Evolutionary conservation across 345 rosid genomes (phyloP).

Genomic region (thale cress (Arabidopsis thaliana)): TAIR10.1 NC_003070.9:28202501-28203000

Average conservation of each 20-base stretch:
- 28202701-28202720: slow-evolving; percentile 64
- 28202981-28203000: slow-evolving; percentile 71
- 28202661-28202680: slow-evolving; percentile 81
- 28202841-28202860: slow-evolving; percentile 80
- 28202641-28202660: slow-evolving; percentile 80
- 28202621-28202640: slow-evolving; percentile 68
- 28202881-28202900: slow-evolving; percentile 84
- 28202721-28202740: slow-evolving; percentile 16
- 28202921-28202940: slow-evolving; percentile 68
- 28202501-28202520: slow-evolving; percentile 95
- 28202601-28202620: slow-evolving; percentile 75
- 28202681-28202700: slow-evolving; percentile 78
- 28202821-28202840: slow-evolving; percentile 76
- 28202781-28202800: slow-evolving; percentile 75
- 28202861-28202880: slow-evolving; percentile 66
- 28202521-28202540: slow-evolving; percentile 96
- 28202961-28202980: slow-evolving; percentile 86
- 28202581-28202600: slow-evolving; percentile 86
- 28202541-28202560: slow-evolving; percentile 91
- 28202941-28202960: slow-evolving; percentile 92
- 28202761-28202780: slow-evolving; percentile 71
- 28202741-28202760: slow-evolving; percentile 45
- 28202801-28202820: slow-evolving; percentile 75
- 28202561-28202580: slow-evolving; percentile 79
- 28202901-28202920: slow-evolving; percentile 72